Conservation (phyloP, 1,139 yeast genomes). For the Diutina pseudorugosa region DNA sequence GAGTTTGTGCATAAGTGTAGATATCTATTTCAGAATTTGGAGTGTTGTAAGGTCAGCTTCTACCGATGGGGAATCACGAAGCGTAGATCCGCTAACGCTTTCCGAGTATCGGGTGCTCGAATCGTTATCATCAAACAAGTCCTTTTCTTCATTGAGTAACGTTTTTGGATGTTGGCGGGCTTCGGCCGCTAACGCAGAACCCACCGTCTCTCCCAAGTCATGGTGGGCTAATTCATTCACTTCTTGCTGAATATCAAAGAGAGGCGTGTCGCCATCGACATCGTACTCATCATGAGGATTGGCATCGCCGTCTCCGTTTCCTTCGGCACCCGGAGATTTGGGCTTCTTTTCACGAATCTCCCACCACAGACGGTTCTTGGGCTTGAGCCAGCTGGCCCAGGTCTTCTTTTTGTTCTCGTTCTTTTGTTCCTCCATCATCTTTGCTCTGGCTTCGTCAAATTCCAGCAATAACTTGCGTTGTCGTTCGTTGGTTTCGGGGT, state of each 20-base stretch:
- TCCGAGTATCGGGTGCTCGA: neutral
- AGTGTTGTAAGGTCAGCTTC: neutral
- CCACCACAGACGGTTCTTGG: constrained; percentile 85
- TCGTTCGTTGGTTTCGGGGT: constrained; percentile 74
- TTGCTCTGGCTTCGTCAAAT: constrained; percentile 73
- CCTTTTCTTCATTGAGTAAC: neutral
- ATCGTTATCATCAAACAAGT: neutral
- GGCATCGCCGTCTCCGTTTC: neutral
- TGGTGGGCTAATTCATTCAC: constrained; percentile 22
- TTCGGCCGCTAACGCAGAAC: neutral
- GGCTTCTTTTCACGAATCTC: constrained; percentile 26
- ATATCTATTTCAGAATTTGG: neutral
- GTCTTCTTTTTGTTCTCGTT: constrained; percentile 18
- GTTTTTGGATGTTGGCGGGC: neutral
- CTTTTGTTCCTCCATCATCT: constrained; percentile 29
- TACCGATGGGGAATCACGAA: neutral
- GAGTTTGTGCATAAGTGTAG: no score
- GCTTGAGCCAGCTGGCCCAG: constrained; percentile 60
- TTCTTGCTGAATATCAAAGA: constrained; percentile 36
- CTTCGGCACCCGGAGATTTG: constrained; percentile 4
- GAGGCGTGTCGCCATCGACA: constrained; percentile 9
- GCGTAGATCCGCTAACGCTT: no score
- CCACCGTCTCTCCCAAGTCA: neutral
- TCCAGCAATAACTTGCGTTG: constrained; percentile 73
- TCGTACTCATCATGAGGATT: constrained; percentile 5